These are phyloP conservation scores for Akebia trifoliata DNA, from an alignment of 164 flowering plant genomes.

Conservation along the genomic window DNA sequence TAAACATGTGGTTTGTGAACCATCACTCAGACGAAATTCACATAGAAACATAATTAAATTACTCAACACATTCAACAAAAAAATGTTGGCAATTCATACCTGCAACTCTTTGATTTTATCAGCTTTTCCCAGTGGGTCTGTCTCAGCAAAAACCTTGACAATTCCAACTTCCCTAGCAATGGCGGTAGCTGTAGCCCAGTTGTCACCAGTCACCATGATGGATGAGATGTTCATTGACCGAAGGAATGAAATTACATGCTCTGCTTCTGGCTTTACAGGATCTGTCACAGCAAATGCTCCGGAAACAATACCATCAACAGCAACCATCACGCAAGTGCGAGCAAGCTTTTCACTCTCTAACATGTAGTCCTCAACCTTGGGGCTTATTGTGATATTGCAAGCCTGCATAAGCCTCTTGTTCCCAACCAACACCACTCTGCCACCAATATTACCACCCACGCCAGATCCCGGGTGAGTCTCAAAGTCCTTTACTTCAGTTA, in stretches of 20 bases:
- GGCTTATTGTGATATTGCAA: conserved; percentile 37
- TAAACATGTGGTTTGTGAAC: neutral
- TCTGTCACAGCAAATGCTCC: conserved; percentile 87
- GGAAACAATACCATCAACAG: conserved; percentile 59
- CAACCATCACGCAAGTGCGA: conserved; percentile 74
- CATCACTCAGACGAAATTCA: neutral
- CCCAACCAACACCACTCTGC: conserved; percentile 62
- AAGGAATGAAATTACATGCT: conserved; percentile 61
- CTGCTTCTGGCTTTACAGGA: conserved; percentile 90
- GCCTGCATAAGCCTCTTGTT: conserved; percentile 75
- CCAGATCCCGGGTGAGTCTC: conserved; percentile 91
- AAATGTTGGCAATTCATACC: conserved; percentile 31
- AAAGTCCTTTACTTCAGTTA: conserved; percentile 57
- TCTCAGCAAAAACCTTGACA: conserved; percentile 71
- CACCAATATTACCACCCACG: conserved; percentile 64
- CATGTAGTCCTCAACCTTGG: conserved; percentile 54
- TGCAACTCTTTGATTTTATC: conserved; percentile 81
- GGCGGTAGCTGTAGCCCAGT: conserved; percentile 79
- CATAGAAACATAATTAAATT: neutral
- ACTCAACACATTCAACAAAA: neutral
- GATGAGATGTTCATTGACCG: conserved; percentile 64
- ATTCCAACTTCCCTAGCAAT: conserved; percentile 85
- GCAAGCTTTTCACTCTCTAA: conserved; percentile 66
- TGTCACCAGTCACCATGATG: conserved; percentile 95
- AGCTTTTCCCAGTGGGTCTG: conserved; percentile 82